Evolutionary conservation across 2,329 filamentous ascomycete genomes (phyloP), one percentile per base, ranked within the genome.

Genomic region (Aureobasidium sp.): DNA sequence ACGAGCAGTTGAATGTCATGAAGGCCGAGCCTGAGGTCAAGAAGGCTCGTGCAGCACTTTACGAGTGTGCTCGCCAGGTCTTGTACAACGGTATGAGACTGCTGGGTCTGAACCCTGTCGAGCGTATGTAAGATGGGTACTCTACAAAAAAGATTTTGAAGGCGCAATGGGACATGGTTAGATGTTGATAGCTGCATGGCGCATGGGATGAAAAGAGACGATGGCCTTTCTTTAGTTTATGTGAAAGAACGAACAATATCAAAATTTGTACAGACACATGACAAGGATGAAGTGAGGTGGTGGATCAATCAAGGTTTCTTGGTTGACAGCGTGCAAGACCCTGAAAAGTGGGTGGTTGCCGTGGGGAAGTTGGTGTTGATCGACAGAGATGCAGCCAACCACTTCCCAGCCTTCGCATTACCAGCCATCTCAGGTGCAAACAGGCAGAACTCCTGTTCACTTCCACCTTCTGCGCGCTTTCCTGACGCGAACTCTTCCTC

Each of bases 71-170:
- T 7, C 83, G 88, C 70, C 85, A 87, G 64, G 89, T 93, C 39
- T 78, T 96, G 66, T 82, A 82, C 69, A 96, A 94, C 74, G 91
- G 89, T 65, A 95, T 96, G 91, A 82, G 82, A 65, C 74, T 95
- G 69, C 78, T 96, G 66, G 91, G 91, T 1, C 77, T 96, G 72
- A 86, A 80, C 59, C 91, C 91, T 10, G 87, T 96, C 52, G 86
- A 93, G 72, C 79, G 85, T 76, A 72, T 74, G 71, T 74, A 66
- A 68, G 51, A 24, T 37, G 34, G 63, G 63, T 62, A 62, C 46
- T 20, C n/a, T 20, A 17, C 39, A 44, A 37, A 50, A 34, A 50
- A 34, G 29, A 34, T 20, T 34, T 10, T 8, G 6, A 32, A 37
- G 44, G 29, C n/a, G 41, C 43, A 44, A 50, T n/a, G 46, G 56